A percentile compares a stretch with the other conserved stretches of the same genome.
Evolutionary conservation across 2,329 filamentous ascomycete species (phyloP).

Genomic region (Talaromyces piceae): DNA sequence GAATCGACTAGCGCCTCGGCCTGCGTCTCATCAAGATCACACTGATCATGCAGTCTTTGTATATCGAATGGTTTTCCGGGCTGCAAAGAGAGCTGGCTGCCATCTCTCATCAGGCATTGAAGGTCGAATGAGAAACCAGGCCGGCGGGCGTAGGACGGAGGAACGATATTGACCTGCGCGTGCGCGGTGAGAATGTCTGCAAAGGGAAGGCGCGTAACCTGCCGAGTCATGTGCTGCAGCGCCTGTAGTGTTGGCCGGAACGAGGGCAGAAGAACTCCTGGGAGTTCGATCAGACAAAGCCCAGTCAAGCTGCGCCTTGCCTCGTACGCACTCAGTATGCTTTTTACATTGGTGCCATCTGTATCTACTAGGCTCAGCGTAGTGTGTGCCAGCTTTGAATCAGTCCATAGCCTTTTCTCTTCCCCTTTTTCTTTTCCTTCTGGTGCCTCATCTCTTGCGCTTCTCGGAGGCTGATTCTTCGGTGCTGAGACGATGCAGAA

Average conservation of each 20-base stretch:
- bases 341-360: neutral
- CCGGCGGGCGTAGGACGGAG: slow-evolving; percentile 46
- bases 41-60: slow-evolving; percentile 23
- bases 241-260: slow-evolving; percentile 52
- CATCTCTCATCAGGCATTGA: slow-evolving; percentile 20
- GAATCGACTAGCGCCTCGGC: slow-evolving; percentile 47
- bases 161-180: slow-evolving; percentile 25
- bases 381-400: neutral
- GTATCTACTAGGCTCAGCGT: neutral
- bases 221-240: slow-evolving; percentile 49
- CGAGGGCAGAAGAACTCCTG: slow-evolving; percentile 50
- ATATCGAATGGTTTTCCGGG: slow-evolving; percentile 24
- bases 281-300: slow-evolving; percentile 52
- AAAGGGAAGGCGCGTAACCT: slow-evolving; percentile 42
- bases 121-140: slow-evolving; percentile 43
- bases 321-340: neutral
- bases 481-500: slow-evolving; percentile 21
- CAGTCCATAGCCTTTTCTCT: neutral
- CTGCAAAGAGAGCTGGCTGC: slow-evolving; percentile 17
- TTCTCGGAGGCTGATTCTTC: slow-evolving; percentile 3
- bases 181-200: slow-evolving; percentile 33
- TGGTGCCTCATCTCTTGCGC: no score
- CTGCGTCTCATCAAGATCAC: slow-evolving; percentile 47
- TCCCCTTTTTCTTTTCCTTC: neutral
- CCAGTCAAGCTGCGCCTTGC: slow-evolving; percentile 18